Base-by-base conservation (phyloP, 2,329 filamentous ascomycete species). In the Fusarium marasasianum region DNA sequence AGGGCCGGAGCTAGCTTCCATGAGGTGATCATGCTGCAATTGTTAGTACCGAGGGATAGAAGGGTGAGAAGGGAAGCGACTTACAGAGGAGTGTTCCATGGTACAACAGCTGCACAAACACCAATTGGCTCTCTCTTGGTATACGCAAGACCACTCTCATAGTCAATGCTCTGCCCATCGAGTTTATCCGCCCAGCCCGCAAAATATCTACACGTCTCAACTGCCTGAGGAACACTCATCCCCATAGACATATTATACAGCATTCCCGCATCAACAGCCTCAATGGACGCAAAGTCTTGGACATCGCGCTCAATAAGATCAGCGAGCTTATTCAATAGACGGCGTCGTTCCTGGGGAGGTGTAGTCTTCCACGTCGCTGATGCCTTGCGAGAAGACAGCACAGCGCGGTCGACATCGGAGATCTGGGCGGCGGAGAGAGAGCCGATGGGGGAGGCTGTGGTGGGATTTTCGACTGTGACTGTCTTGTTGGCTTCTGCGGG, bases 131-230 rank as follows among this genome's bases (percentile, higher is more conserved):
- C 83, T 93, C 68, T 92, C 93, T 86, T 95, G 94, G 85, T 93
- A 91, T 85, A 95, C 92, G 71, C 71, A 80, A 91, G 92, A 65
- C 92, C 91, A 53, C 88, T 87, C 76, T 88, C 86, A 72, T 93
- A 92, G 77, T 95, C 92, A 72, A 95, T 90, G 50, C 93, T 92
- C 85, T 94, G 92, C 79, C 94, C 94, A 82, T 91, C 88, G 69
- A 95, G 90, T 88, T 96, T 96, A 86, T 96, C 94, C 73, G 93
- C 92, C 90, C 92, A 96, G 59, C 94, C 94, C 75, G 89, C 93
- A 78, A 80, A 81, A 45, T 81, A 97, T 81, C 94, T 90, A 78
- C 97, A 45, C 2, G 71, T 68, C 53, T 73, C 71, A 0, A 18
- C 54, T 11, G 71, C 61, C 1, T 74, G 71, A 2, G 43, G 40